Evolutionary conservation across 768 basidiomycete species (phyloP), one percentile per base, ranked within the genome.

Genomic region (Boletus pseudo-olivaceus): DNA sequence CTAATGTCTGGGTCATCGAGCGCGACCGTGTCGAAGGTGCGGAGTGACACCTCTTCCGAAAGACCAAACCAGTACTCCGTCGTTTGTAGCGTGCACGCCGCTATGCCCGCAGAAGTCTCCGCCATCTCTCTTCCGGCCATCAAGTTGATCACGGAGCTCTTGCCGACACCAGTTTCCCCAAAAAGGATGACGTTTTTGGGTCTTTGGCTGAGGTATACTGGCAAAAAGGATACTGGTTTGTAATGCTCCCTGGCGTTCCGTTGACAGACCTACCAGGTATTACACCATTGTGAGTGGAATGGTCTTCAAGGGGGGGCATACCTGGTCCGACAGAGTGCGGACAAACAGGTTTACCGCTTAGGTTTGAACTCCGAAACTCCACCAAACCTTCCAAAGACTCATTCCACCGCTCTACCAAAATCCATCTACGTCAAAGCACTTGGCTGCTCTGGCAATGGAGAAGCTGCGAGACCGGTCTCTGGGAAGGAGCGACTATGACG

Each of bases 131-230:
- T 14, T 1, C 42, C 51, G 2, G 50, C 57, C 20, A 58, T 45
- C 27, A 59, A 10, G 33, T 57, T 57, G 42, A 57, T 57, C 4
- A 57, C 47, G 0, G 56, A 57, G 37, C 56, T 56, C 38, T 56
- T 57, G 9, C 54, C 56, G 3, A 29, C 54, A 4, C 56, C 56
- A 2, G 54, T 56, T 37, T 50, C 47, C 7, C 58, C 58, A 10
- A 59, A 59, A 6, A 59, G 33, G n/a, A 58, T 20, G 5, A 58
- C 33, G 5, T 44, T 60, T 5, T 35, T 47, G 10, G 23, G 20
- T 17, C 23, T 33, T 6, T 15, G 20, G 23, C 46, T 11, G 33
- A 35, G 10, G 33, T 11, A 26, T 47, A 17, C 46, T 35, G 33
- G 12, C 17, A 14, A 11, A 26, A 26, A 35, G 12, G 10, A 43